Evolutionary conservation across 2,329 filamentous ascomycete genomes (phyloP).

Genomic region (Diaporthe helianthi): DNA sequence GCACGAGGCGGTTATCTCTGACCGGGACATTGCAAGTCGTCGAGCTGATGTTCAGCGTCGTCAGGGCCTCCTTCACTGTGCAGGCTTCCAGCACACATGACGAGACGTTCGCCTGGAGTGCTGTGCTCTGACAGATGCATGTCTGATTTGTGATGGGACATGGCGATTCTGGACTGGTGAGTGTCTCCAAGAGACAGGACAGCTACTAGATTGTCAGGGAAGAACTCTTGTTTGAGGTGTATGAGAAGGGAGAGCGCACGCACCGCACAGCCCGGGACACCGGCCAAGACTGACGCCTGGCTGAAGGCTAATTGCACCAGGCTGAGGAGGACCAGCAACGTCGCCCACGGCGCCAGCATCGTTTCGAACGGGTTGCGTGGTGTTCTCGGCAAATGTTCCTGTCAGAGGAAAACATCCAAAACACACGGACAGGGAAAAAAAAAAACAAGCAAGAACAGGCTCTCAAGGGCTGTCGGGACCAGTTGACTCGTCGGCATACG

Average conservation of each 20-base stretch:
- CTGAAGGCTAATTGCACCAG: slow-evolving; percentile 8
- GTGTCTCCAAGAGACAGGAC: slow-evolving; percentile 1
- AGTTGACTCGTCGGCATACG: not conserved
- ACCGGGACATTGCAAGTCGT: slow-evolving; percentile 5
- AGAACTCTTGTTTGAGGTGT: not conserved
- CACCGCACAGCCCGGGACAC: slow-evolving; percentile 11
- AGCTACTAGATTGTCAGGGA: not conserved
- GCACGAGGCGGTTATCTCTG: not conserved
- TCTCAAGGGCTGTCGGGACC: not conserved
- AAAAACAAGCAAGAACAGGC: slow-evolving; percentile 5
- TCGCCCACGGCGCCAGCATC: slow-evolving; percentile 5
- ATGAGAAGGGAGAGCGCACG: not conserved
- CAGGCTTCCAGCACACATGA: slow-evolving; percentile 19
- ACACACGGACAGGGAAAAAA: not conserved
- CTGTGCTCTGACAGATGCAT: slow-evolving; percentile 21
- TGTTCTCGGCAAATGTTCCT: slow-evolving; percentile 2
- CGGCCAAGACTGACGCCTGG: slow-evolving; percentile 9
- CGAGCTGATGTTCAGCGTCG: not conserved
- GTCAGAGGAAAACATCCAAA: not conserved
- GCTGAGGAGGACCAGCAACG: slow-evolving; percentile 14
- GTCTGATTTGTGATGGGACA: slow-evolving; percentile 30
- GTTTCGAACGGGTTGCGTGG: not conserved
- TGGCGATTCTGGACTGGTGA: slow-evolving; percentile 3
- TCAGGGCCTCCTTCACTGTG: slow-evolving; percentile 28
- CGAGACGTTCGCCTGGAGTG: not conserved